Base-by-base conservation (phyloP, 2,329 filamentous ascomycete genomes). In the Paecilomyces niveus region DNA sequence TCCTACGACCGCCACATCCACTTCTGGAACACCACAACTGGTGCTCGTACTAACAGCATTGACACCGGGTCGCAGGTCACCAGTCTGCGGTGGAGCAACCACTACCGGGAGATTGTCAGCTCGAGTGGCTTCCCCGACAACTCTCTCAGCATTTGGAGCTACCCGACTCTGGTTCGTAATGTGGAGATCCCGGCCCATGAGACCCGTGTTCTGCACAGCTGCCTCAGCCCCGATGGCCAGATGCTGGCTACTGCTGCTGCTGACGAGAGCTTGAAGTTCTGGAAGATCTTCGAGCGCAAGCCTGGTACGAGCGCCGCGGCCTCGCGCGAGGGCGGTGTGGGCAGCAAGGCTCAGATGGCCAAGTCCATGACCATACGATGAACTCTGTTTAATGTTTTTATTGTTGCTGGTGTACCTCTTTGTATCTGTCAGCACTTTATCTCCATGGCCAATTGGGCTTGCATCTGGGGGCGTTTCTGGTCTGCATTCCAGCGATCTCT, bases 201-300 rank as follows among this genome's bases (percentile, higher is more conserved):
- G 83, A 96, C 91, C 70, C 85, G 94, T 68, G 93, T 99, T 50
- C 85, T 99, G 54, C 94, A 97, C 85, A 96, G 90, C 82, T 94
- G 90, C 74, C 85, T 99, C 67, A 97, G 92, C 79, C 94, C 94
- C 2, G 94, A 99, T 70, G 94, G 94, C 56, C 94, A 99, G 81
- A 96, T 97, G 86, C 85, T 99, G 58, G 94, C 94, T 55, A 99
- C 94, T 55, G 93, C 94, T 86, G 90, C 93, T 67, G 92, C 93
- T 39, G 94, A 99, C 70, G 94, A 99, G 82, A 93, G 89, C 72
- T 83, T 99, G 76, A 99, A 99, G 81, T 99, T 99, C 83, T 99
- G 94, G 94, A 99, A 99, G 86, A 84, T 99, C 68, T 99, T 99
- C 71, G 94, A 99, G 84, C 97, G 96, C 85, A 97, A 97, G 85